Base-by-base conservation (phyloP, 257 asterid species). In the Penstemon newberryi region DNA sequence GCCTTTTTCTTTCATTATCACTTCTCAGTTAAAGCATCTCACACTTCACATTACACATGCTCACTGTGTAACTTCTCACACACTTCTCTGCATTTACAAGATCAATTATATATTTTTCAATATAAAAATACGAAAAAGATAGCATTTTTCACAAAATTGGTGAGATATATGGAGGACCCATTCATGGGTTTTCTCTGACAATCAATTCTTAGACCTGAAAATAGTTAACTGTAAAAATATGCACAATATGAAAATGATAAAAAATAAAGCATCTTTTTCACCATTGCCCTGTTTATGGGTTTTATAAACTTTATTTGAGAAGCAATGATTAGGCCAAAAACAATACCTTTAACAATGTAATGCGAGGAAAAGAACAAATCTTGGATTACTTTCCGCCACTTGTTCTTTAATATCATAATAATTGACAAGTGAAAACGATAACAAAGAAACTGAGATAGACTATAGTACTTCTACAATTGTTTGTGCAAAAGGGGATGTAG, bases 11-110 rank as follows among this genome's bases (percentile, higher is more conserved):
- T 77, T 33, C 75, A 70, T 84, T 86, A 83, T 75, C 79, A 83
- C 33, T 72, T 81, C 87, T 77, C 86, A 81, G 68, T 82, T 51
- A 84, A 85, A 79, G 95, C 88, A 85, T 75, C 86, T 77, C 96
- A 88, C 94, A 81, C 83, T 86, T 74, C 77, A 80, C 79, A 75
- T 76, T 63, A 55, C 50, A 19, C 49, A 57, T 3, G 41, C 41
- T 76, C 19, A 61, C 62, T 53, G 38, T 63, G 56, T 50, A 13
- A 65, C 45, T 42, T 45, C 19, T 25, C 1, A 25, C 42, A 56
- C 25, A 54, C 43, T 55, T 38, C n/a, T 45, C 59, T 58, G 42
- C 50, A 52, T 60, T 67, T 55, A 1, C 18, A 61, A 5, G 11
- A 56, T 33, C 7, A 8, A 5, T 5, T 11, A 63, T 6, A 9